Base-by-base conservation (phyloP, 2,329 filamentous ascomycete genomes). In the Blastomyces parvus region DNA sequence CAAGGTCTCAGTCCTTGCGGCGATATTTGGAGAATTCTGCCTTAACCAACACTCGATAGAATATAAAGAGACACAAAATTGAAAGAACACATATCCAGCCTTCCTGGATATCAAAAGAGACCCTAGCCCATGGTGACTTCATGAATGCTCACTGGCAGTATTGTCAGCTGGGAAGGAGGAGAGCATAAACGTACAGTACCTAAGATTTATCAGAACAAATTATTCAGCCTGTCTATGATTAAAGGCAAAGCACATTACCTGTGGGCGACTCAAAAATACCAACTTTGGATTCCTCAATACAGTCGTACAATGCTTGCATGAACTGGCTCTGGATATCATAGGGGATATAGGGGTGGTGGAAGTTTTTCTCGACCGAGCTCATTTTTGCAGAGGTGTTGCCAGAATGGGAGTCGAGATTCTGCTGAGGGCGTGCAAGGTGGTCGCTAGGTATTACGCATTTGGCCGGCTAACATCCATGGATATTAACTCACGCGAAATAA, bases 221-320 rank as follows among this genome's bases (percentile, higher is more conserved):
- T 33, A n/a, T 59, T 59, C 48, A 63, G 42, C 30, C 22, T 52
- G 19, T 33, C 46, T 17, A 46, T 62, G 52, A 11, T 6, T 40
- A 42, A 17, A 19, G 33, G 36, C 19, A 38, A 22, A 33, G 17
- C n/a, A n/a, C 6, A 66, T 85, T 88, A 74, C 92, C 92, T 52
- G 92, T 97, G n/a, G 92, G 92, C 56, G 90, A 96, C 73, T 97
- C 92, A 56, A 97, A 87, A 53, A 97, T 91, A 38, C 90, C 92
- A 57, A 96, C 82, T 71, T 92, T 90, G 9, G 89, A 88, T 52
- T 88, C 75, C 68, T 95, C 86, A 33, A 96, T 83, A 65, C 91
- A 90, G 59, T 85, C 78, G 72, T 96, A 96, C 5, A 94, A 82
- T 0, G 88, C 84, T 68, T 82, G 86, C 92, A 97, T 97, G 72